phyloP scores from a whole-genome alignment of 176 grass and related monocot genomes.

The Alopecurus myosuroides region DNA sequence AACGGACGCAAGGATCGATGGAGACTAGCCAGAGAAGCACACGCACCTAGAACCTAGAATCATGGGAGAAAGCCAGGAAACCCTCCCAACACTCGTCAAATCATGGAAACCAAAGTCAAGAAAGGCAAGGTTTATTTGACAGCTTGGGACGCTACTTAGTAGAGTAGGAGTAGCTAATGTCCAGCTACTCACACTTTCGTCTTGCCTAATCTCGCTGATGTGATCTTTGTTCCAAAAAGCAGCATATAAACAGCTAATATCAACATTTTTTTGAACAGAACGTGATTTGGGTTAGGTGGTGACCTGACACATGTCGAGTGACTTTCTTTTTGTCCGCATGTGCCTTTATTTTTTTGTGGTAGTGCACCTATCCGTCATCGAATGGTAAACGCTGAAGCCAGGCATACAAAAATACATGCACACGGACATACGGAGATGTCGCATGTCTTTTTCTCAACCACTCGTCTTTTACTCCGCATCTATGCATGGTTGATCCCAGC shows the following conservation, averaged over 20 bases:
- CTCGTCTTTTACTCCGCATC: background rate
- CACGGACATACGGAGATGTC: background rate
- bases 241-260: background rate
- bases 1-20: background rate
- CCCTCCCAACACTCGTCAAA: conserved; percentile 33
- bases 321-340: background rate
- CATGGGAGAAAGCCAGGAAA: conserved; percentile 47
- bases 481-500: background rate
- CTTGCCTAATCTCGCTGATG: conserved; percentile 9
- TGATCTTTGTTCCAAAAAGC: conserved; percentile 31
- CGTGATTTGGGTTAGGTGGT: background rate
- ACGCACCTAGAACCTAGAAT: conserved; percentile 35
- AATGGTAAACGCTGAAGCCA: background rate
- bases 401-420: background rate
- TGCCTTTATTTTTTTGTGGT: background rate
- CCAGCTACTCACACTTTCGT: background rate
- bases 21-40: background rate
- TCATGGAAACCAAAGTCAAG: background rate
- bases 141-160: background rate
- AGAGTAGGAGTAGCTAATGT: background rate
- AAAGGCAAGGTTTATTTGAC: background rate
- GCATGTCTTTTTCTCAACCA: background rate
- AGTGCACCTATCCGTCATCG: background rate
- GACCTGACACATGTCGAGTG: background rate
- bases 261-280: conserved; percentile 5